Evolutionary conservation across 1,284 basidiomycete genomes (phyloP).

Genomic region (Tranzscheliella williamsii): DNA sequence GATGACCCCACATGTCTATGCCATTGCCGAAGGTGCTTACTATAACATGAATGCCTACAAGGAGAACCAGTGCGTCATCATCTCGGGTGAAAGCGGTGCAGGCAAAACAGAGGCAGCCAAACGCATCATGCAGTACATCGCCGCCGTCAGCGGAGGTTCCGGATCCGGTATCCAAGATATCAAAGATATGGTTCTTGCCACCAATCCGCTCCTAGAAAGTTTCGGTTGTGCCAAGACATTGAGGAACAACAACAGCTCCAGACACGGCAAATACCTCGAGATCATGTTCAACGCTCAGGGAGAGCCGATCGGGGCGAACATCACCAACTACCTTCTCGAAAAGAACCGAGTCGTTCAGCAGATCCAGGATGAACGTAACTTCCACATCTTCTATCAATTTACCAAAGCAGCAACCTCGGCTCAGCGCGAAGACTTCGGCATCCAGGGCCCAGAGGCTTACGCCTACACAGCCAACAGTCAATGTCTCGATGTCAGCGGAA

Average conservation of each 20-base stretch:
- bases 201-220: constrained; percentile 94
- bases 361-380: constrained; percentile 93
- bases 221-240: constrained; percentile 99
- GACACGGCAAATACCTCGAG: constrained; percentile 98
- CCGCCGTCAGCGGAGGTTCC: constrained; percentile 86
- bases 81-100: constrained; percentile 84
- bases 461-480: constrained; percentile 88
- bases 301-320: constrained; percentile 94
- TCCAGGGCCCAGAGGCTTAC: constrained; percentile 97
- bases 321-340: constrained; percentile 97
- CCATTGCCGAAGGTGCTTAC: constrained; percentile 94
- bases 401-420: constrained; percentile 89
- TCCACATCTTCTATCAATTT: constrained; percentile 99
- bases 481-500: constrained; percentile 87
- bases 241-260: constrained; percentile 96
- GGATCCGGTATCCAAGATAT: constrained; percentile 78
- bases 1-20: constrained; percentile 95
- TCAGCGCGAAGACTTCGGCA: constrained; percentile 88
- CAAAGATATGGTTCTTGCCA: constrained; percentile 99
- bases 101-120: constrained; percentile 59
- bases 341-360: constrained; percentile 95
- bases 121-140: constrained; percentile 99
- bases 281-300: constrained; percentile 96
- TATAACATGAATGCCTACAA: constrained; percentile 99
- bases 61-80: constrained; percentile 99